A percentile compares a stretch with the other conserved stretches of the same genome.
phyloP scores from a whole-genome alignment of 495 filamentous ascomycete genomes.

The Cercophora newfieldiana region DNA sequence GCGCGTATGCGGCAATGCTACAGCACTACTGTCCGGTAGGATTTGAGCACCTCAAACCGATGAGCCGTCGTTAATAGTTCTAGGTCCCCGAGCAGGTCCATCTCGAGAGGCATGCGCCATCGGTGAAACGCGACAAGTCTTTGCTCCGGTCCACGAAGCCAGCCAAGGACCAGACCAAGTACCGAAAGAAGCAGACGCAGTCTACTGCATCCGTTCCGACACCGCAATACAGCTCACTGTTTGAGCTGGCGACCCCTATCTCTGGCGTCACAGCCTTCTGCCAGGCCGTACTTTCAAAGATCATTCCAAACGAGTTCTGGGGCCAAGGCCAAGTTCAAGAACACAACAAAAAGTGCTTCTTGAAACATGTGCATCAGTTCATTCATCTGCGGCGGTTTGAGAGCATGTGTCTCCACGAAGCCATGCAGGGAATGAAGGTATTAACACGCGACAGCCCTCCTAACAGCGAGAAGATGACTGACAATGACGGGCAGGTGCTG shows the following conservation, averaged over 20 bases:
- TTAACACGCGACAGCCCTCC: neutral
- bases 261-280: slow-evolving; percentile 85
- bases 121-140: neutral
- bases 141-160: neutral
- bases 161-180: slow-evolving; percentile 4
- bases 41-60: no score
- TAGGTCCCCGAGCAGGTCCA: slow-evolving; percentile 14
- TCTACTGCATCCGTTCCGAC: neutral
- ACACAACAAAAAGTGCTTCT: slow-evolving; percentile 60
- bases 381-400: slow-evolving; percentile 79
- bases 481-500: slow-evolving; percentile 49
- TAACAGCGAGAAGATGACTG: neutral
- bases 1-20: slow-evolving; percentile 73
- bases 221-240: slow-evolving; percentile 44
- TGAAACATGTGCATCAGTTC: slow-evolving; percentile 72
- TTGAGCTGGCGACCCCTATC: slow-evolving; percentile 68
- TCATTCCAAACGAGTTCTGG: slow-evolving; percentile 80
- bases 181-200: slow-evolving; percentile 8
- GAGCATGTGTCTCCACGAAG: slow-evolving; percentile 73
- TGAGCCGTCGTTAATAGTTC: neutral
- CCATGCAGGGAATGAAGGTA: slow-evolving; percentile 77
- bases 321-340: slow-evolving; percentile 55
- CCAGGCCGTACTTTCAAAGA: slow-evolving; percentile 66
- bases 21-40: slow-evolving; percentile 75
- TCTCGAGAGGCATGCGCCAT: neutral